A percentile compares a stretch with the other conserved stretches of the same genome.
Evolutionary conservation across 73 alveolate genomes (phyloP).

Genomic region (Blepharisma japonicum): DNA sequence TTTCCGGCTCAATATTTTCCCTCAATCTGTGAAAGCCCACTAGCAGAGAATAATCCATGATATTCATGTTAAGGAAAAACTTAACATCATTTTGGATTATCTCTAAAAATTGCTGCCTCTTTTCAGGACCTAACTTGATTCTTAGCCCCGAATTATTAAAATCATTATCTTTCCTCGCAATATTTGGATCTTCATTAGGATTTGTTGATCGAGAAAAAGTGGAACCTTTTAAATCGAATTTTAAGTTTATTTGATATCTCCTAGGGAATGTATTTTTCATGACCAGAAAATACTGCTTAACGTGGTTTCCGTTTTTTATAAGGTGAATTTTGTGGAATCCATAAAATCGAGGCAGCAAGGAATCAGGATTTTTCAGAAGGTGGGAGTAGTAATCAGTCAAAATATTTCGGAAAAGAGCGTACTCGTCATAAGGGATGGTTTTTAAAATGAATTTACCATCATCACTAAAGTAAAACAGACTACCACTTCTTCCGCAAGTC

Average conservation of each 20-base stretch:
- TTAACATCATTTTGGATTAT: constrained; percentile 68
- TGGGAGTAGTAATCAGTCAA: constrained; percentile 51
- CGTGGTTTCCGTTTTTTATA: constrained; percentile 38
- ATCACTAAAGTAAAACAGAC: constrained; percentile 56
- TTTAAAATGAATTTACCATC: constrained; percentile 65
- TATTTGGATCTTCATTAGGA: constrained; percentile 61
- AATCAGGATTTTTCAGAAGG: constrained; percentile 66
- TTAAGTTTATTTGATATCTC: not conserved
- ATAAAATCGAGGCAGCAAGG: constrained; percentile 60
- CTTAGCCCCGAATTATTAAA: constrained; percentile 65
- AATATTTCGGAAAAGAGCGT: constrained; percentile 35
- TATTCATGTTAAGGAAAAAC: constrained; percentile 54
- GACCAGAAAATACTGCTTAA: constrained; percentile 59
- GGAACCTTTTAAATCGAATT: constrained; percentile 11
- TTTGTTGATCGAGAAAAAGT: not conserved
- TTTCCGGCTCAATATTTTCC: not conserved
- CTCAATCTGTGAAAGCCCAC: constrained; percentile 70
- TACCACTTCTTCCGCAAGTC: constrained; percentile 60
- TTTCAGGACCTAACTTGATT: constrained; percentile 60
- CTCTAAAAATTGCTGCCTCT: constrained; percentile 54
- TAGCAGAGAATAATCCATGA: constrained; percentile 78
- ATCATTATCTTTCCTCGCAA: constrained; percentile 89
- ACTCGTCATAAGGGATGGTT: constrained; percentile 52
- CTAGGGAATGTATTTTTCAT: not conserved
- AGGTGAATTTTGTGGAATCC: constrained; percentile 64